Evolutionary conservation across 257 asterid genomes (phyloP), one percentile per base, ranked within the genome.

Genomic region (Verbena officinalis): DNA sequence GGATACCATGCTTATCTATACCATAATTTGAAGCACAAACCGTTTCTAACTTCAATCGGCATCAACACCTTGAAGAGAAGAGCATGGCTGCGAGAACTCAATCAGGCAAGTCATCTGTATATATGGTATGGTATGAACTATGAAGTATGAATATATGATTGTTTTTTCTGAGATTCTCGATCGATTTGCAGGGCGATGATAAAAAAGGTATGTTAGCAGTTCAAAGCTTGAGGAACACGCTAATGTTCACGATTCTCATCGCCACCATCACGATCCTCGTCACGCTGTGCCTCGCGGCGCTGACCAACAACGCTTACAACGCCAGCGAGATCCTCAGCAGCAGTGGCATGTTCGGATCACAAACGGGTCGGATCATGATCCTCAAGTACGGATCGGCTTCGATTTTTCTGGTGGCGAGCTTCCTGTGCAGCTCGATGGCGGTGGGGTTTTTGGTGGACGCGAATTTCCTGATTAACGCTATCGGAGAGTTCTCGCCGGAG

Each of bases 1-100:
- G 93, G 92, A 0, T 90, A 90, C 81, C 97, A 90, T 59, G 89
- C 83, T 16, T 88, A 82, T 49, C 92, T 90, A 0, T 86, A 86
- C 81, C 96, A 88, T 76, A 53, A 59, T 58, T 68, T 82, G 53
- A 77, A 62, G 73, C 74, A 70, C 49, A 82, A 73, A 7, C 96
- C 96, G 22, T 55, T 68, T 11, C 30, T 48, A 2, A 87, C 97
- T 3, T 56, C 92, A 3, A 79, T 87, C 48, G 96, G 96, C 54
- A 62, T 79, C 83, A 80, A 82, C 84, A 61, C 72, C 45, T 36
- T 87, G 27, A 80, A 77, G 38, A 57, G 91, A 7, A 72, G 86
- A 42, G 22, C 80, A 6, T 87, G 95, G 97, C 77, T 87, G 10
- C 82, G 74, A n/a, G 43, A 76, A 38, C 83, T 85, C 10, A 75